Evolutionary conservation across 139 green algal genomes (phyloP), one percentile per base, ranked within the genome.

Genomic region (Chlamydomonas incerta): DNA sequence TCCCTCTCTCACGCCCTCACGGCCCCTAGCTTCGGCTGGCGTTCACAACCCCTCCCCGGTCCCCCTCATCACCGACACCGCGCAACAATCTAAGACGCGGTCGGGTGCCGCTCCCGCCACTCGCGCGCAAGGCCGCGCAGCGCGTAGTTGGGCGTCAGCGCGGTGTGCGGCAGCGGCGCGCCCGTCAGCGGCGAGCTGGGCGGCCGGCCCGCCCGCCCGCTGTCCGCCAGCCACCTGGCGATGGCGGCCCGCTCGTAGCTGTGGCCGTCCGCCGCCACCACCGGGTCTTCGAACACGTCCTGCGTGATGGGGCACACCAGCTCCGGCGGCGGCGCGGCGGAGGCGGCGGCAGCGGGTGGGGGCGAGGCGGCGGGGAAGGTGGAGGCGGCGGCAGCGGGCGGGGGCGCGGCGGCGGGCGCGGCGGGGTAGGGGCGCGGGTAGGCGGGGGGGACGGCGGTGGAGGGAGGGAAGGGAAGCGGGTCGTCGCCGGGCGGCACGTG

Each of bases 181-280:
- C 65, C 65, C 14, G 77, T 74, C 35, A 84, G 29, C 1, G 77
- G 77, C 46, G 77, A 84, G 3, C 46, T 74, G 21, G 63, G 18
- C 8, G 20, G 18, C 8, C 46, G n/a, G 15, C 17, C 23, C n/a
- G 65, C 65, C 17, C 20, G 5, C n/a, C 2, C 62, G 13, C 15
- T 14, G 92, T 46, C 37, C 37, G 80, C 75, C 26, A 93, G 33
- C 88, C 87, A 93, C 31, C 67, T 57, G 28, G 81, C 62, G n/a
- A 93, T 92, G 18, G 90, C 90, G 13, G 47, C 47, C 8, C 85
- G 74, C 90, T 94, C 90, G 65, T 94, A 94, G 35, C 80, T 90
- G 83, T 92, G 70, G 24, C 90, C 90, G 75, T 94, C 90, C 0
- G 83, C 77, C 5, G 83, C 87, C 60, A 93, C 86, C 21, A 94